Evolutionary conservation across 2,329 filamentous ascomycete species (phyloP).

Genomic region (Nemania serpens): DNA sequence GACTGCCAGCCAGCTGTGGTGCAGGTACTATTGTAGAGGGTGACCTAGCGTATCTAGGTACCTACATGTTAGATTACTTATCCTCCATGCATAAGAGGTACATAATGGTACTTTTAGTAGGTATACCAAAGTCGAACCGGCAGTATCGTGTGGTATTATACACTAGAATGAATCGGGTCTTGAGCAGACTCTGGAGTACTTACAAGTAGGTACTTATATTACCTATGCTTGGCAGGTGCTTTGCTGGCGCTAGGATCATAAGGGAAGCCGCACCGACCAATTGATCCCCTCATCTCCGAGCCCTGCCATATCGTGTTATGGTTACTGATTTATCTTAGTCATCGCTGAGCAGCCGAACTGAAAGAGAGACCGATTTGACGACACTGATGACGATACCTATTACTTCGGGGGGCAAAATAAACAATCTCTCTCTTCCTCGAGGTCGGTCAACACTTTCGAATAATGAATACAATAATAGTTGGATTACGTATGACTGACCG

Average conservation of each 20-base stretch:
- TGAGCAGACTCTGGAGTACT: neutral
- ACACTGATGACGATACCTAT: conserved; percentile 15
- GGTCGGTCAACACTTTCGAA: too few relatives aligned
- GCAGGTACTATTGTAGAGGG: neutral
- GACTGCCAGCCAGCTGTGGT: neutral
- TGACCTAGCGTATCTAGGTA: neutral
- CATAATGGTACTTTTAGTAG: too few relatives aligned
- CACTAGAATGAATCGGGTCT: too few relatives aligned
- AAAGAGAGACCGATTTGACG: conserved; percentile 5
- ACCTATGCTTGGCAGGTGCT: neutral
- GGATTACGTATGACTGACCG: too few relatives aligned
- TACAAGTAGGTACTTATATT: neutral
- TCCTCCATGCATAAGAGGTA: too few relatives aligned
- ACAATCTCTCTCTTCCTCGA: neutral
- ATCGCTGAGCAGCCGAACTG: conserved; percentile 17
- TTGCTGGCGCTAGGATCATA: conserved; percentile 16
- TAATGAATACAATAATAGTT: too few relatives aligned
- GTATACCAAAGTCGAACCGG: too few relatives aligned
- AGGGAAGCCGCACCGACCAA: conserved; percentile 18
- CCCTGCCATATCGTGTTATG: conserved; percentile 20
- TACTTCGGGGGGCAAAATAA: conserved; percentile 5
- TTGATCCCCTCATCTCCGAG: conserved; percentile 28
- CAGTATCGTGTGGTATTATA: too few relatives aligned
- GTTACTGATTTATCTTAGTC: conserved; percentile 25
- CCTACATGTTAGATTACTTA: neutral